Evolutionary conservation across 202 grass and related monocot species (phyloP).

Genomic region (Brachypodium distachyon): DNA sequence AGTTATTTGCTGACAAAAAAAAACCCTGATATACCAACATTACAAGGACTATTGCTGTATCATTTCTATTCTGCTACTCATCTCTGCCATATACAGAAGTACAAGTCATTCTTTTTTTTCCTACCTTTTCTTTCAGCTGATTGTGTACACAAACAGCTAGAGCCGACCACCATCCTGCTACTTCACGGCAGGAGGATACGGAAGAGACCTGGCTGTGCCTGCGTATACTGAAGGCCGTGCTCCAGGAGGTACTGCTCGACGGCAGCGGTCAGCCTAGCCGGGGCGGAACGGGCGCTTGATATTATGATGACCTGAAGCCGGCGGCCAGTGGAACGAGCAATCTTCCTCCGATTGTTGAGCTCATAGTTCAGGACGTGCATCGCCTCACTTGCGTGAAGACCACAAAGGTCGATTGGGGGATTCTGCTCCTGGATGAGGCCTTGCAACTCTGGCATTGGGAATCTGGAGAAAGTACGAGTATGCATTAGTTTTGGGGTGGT

Average conservation of each 20-base stretch:
- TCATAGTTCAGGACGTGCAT: conserved; percentile 76
- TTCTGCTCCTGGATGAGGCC: conserved; percentile 60
- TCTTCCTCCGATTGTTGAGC: conserved; percentile 60
- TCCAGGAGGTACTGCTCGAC: conserved; percentile 86
- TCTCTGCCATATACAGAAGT: conserved; percentile 77
- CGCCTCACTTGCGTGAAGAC: conserved; percentile 57
- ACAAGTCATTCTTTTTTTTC: conserved; percentile 22
- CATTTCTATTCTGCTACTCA: conserved; percentile 49
- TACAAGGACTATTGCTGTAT: conserved; percentile 39
- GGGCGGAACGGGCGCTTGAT: conserved; percentile 42
- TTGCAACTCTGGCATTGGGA: conserved; percentile 48
- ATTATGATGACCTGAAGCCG: conserved; percentile 59
- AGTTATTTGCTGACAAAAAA: conserved; percentile 47
- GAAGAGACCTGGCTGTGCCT: conserved; percentile 57
- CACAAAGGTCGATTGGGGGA: conserved; percentile 66
- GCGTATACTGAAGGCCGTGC: conserved; percentile 52
- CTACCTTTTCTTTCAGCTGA: conserved; percentile 12
- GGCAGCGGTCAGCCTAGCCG: conserved; percentile 39
- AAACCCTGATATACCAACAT: conserved; percentile 48
- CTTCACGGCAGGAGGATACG: conserved; percentile 62
- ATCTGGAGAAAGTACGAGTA: conserved; percentile 25
- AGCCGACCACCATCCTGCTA: neutral
- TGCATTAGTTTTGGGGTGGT: neutral
- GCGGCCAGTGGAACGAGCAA: conserved; percentile 45
- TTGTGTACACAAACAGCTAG: conserved; percentile 18